Evolutionary conservation across 1,139 yeast genomes (phyloP), one percentile per base, ranked within the genome.

Genomic region (Martiniozyma asiatica): DNA sequence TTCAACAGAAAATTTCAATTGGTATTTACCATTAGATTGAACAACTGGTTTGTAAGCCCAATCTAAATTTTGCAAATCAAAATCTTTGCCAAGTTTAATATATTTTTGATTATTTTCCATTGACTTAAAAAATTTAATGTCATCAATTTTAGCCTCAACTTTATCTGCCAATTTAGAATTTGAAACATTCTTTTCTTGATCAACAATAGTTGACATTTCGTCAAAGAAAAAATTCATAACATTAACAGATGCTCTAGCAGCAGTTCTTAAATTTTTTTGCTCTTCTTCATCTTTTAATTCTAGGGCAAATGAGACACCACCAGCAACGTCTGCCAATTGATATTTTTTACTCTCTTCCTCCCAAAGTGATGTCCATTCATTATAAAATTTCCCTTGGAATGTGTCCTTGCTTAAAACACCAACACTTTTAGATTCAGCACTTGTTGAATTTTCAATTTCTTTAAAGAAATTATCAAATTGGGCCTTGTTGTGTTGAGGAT

Each of bases 31-130:
- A 32, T 94, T 94, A 44, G 93, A 78, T 56, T 87, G 94, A 36
- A 89, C 68, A 35, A 84, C 80, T 19, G 98, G 97, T 28, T 85
- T 73, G 54, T 84, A 85, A 45, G 95, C 81, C 96, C 96, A 89
- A 54, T 89, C 97, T 22, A 89, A 59, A 40, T 74, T 72, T 38
- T 73, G 75, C 4, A 79, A 63, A 47, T 84, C 94, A 43, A 84
- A 79, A 34, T 73, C 73, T 29, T 59, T 59, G 24, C 58, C 64
- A 20, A 68, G 50, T 35, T 66, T 68, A 42, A 74, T 65, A 39
- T 79, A 87, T 27, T 69, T 50, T 45, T 77, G 79, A 42, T 66
- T 56, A 27, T 63, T 62, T 38, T 61, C 65, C 42, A 60, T 45
- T 20, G 42, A 37, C 25, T 50, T 56, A 53, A 78, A 71, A 63